Conservation (phyloP, 2,329 filamentous ascomycete species). For the Sphaerostilbella broomeana region DNA sequence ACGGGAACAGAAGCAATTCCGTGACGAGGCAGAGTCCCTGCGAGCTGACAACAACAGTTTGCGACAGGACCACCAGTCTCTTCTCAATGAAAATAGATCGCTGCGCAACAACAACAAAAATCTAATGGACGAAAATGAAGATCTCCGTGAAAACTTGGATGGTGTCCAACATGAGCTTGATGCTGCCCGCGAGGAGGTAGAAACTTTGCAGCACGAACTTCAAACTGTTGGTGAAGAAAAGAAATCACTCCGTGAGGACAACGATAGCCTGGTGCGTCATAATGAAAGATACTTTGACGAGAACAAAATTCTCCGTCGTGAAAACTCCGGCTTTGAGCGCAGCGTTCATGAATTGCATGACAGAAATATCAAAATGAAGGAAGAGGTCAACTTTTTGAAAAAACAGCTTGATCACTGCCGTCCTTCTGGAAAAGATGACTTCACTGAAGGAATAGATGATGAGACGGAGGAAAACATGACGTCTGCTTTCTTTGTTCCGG, state of each 20-base stretch:
- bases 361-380: slow-evolving; percentile 40
- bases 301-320: slow-evolving; percentile 42
- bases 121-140: slow-evolving; percentile 37
- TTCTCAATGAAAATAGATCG: slow-evolving; percentile 39
- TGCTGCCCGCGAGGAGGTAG: slow-evolving; percentile 34
- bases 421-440: slow-evolving; percentile 31
- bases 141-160: slow-evolving; percentile 37
- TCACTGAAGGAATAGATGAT: slow-evolving; percentile 29
- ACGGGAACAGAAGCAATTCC: slow-evolving; percentile 30
- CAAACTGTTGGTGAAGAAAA: slow-evolving; percentile 38
- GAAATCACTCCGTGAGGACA: slow-evolving; percentile 41
- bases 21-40: slow-evolving; percentile 35
- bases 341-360: slow-evolving; percentile 40
- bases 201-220: slow-evolving; percentile 33
- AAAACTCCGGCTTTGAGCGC: slow-evolving; percentile 43
- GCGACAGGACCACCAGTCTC: slow-evolving; percentile 37
- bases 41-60: slow-evolving; percentile 36
- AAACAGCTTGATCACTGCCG: slow-evolving; percentile 38
- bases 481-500: slow-evolving; percentile 52
- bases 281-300: slow-evolving; percentile 50
- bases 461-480: slow-evolving; percentile 49
- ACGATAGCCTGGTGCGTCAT: slow-evolving; percentile 45
- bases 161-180: slow-evolving; percentile 36
- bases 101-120: slow-evolving; percentile 36
- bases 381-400: slow-evolving; percentile 41